A percentile compares a stretch with the other conserved stretches of the same genome.
Conservation (phyloP, 108 stramenopile genomes). For the Cyclotella baltica region DNA sequence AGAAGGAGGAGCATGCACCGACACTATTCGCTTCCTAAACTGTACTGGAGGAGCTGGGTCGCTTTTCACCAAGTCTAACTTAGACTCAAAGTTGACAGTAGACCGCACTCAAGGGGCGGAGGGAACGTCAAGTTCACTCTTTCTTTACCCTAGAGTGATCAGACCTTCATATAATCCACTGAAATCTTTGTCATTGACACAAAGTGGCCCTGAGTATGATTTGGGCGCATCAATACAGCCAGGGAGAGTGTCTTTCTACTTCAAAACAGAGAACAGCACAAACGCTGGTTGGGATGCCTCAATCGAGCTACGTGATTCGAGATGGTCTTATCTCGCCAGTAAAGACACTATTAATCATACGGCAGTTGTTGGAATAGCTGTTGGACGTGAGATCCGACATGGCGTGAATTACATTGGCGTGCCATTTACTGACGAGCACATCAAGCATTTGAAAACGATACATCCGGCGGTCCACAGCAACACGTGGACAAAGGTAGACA, state of each 20-base stretch:
- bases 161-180: constrained; percentile 27
- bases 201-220: constrained; percentile 52
- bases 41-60: constrained; percentile 47
- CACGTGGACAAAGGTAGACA: constrained; percentile 89
- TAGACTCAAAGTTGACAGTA: constrained; percentile 31
- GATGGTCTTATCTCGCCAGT: constrained; percentile 50
- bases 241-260: constrained; percentile 42
- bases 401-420: constrained; percentile 60
- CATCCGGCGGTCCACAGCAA: constrained; percentile 12
- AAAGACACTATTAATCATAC: constrained; percentile 29
- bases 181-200: constrained; percentile 18
- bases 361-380: constrained; percentile 62
- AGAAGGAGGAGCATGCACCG: constrained; percentile 38
- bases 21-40: neutral
- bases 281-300: constrained; percentile 46
- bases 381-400: constrained; percentile 54
- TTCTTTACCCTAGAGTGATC: constrained; percentile 22
- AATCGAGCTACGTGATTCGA: constrained; percentile 46
- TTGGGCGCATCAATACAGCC: constrained; percentile 28
- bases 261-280: constrained; percentile 28
- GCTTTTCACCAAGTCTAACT: constrained; percentile 20
- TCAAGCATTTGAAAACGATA: constrained; percentile 28
- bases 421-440: constrained; percentile 53
- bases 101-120: constrained; percentile 48
- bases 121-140: constrained; percentile 47